These are phyloP conservation scores for Populus hybrid DNA, from an alignment of 441 rosid genomes.

Conservation along the genomic window DNA sequence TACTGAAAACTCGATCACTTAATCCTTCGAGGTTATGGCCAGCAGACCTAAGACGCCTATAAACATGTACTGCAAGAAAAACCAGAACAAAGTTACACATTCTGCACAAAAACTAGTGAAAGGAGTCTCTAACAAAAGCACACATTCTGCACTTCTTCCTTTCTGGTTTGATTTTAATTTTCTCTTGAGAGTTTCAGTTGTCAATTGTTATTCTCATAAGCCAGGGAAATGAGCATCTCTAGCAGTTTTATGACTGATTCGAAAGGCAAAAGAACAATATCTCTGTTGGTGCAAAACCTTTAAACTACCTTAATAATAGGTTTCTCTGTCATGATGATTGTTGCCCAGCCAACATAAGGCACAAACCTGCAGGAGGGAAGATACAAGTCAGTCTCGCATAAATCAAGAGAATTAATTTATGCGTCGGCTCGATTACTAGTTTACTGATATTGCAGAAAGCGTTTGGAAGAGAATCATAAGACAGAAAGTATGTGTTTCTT, in stretches of 20 bases:
- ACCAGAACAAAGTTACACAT: background rate
- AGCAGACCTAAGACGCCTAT: constrained; percentile 46
- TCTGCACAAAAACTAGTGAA: background rate
- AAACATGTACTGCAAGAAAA: constrained; percentile 40
- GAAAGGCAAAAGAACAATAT: background rate
- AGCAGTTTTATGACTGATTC: background rate
- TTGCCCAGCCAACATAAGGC: constrained; percentile 56
- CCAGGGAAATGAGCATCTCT: background rate
- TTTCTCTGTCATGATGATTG: constrained; percentile 60
- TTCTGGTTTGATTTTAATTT: too few relatives aligned
- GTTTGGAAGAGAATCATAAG: background rate
- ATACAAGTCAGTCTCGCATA: background rate
- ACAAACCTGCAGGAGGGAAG: constrained; percentile 38
- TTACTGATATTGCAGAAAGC: background rate
- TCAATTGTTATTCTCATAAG: background rate
- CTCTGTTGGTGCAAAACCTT: background rate
- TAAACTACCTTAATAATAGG: constrained; percentile 52
- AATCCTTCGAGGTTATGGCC: constrained; percentile 47
- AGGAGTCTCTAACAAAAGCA: too few relatives aligned
- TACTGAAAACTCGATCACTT: background rate
- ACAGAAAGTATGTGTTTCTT: background rate
- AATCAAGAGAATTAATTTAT: background rate
- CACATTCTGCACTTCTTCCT: too few relatives aligned
- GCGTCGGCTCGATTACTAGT: too few relatives aligned
- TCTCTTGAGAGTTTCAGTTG: background rate